Base-by-base conservation (phyloP, 2,329 filamentous ascomycete species). In the Cladosporium austrohemisphaericum region DNA sequence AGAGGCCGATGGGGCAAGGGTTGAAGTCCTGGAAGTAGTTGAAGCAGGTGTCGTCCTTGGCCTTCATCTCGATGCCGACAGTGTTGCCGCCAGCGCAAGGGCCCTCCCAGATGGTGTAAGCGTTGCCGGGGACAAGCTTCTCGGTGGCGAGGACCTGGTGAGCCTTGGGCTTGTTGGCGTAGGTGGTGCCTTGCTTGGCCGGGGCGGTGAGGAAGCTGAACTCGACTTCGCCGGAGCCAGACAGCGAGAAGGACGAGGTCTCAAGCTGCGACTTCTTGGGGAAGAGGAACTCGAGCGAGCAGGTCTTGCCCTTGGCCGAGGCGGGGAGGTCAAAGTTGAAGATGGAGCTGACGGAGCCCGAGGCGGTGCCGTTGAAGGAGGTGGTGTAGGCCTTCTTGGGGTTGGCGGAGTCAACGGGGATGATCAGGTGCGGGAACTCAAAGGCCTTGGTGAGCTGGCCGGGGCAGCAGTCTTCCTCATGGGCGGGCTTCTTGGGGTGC, bases 1-100 rank as follows among this genome's bases (percentile, higher is more conserved):
- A 41, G 7, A 41, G 38, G 38, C 38, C 38, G 19, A 41, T 41
- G 11, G 38, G 53, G 43, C 51, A 58, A 29, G 72, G 73, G 58
- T 83, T 83, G 57, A 71, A 83, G 61, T 86, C 80, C 68, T 87
- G 75, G 69, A 85, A 84, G 66, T 77, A 86, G 49, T 76, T 66
- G 31, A 86, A 64, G 40, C 70, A 61, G 31, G 80, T 80, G 54
- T 68, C 68, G 2, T 75, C 77, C 5, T 68, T 68, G 36, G 71
- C 69, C 38, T 68, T 73, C 57, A 85, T 71, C 68, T 79, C 69
- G 56, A 76, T 78, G 2, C 67, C 68, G 14, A 84, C 64, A 14
- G 69, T 69, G 62, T 76, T 45, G 2, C 78, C 79, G 38, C 73
- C 76, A 0, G 75, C 73, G 58, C 82, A 85, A 11, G 66, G 60